Conservation (phyloP, 495 filamentous ascomycete species). For the Tuber magnatum region DNA sequence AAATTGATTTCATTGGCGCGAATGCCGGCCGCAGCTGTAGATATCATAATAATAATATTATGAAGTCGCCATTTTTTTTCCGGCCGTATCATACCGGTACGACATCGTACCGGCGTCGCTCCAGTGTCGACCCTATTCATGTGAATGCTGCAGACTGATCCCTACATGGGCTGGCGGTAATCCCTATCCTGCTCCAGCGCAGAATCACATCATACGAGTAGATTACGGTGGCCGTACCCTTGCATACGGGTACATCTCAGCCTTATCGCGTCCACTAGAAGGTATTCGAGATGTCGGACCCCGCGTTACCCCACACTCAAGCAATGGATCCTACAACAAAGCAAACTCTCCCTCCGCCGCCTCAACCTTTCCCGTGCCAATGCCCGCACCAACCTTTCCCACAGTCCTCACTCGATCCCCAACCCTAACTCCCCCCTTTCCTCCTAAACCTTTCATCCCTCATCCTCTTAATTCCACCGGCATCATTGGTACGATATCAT, state of each 20-base stretch:
- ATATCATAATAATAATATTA: too few species aligned
- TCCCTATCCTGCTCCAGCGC: background rate
- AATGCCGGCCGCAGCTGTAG: too few species aligned
- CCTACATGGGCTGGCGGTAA: background rate
- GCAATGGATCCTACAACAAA: background rate
- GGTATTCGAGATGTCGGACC: background rate
- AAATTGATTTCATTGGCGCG: too few species aligned
- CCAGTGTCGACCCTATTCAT: too few species aligned
- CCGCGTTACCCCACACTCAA: background rate
- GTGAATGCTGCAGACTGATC: background rate
- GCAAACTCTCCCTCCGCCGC: background rate
- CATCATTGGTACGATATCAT: too few species aligned
- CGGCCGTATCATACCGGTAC: too few species aligned
- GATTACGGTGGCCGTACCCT: background rate
- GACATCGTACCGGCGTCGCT: too few species aligned
- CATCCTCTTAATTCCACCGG: background rate
- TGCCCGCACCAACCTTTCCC: background rate
- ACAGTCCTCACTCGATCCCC: background rate
- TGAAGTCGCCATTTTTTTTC: too few species aligned
- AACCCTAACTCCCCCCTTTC: background rate
- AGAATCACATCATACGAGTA: too few species aligned
- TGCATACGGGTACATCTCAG: background rate
- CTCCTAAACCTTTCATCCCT: background rate
- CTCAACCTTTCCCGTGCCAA: background rate
- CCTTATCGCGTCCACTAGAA: background rate